Evolutionary conservation across 2,329 filamentous ascomycete species (phyloP).

Genomic region (Aspergillus floridensis): DNA sequence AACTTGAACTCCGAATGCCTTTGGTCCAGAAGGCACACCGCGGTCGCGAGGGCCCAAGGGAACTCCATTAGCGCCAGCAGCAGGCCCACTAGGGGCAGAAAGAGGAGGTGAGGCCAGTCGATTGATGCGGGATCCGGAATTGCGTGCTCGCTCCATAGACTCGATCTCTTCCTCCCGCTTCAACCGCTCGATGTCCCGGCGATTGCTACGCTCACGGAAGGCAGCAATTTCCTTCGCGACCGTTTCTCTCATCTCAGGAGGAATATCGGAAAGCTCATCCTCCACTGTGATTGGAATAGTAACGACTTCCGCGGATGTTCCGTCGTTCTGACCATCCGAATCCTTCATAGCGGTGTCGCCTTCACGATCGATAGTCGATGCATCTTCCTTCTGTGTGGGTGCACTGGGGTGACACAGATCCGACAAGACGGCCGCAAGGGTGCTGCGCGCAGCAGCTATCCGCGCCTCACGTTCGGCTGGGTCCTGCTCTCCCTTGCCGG

Average conservation of each 20-base stretch:
- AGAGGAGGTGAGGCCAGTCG: slow-evolving; percentile 70
- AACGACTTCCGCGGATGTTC: slow-evolving; percentile 72
- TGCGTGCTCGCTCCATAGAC: slow-evolving; percentile 74
- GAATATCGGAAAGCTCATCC: slow-evolving; percentile 93
- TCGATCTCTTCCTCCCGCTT: slow-evolving; percentile 90
- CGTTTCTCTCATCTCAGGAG: slow-evolving; percentile 90
- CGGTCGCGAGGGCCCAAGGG: slow-evolving; percentile 70
- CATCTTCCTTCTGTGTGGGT: slow-evolving; percentile 44
- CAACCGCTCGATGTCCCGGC: slow-evolving; percentile 82
- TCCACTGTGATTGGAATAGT: slow-evolving; percentile 85
- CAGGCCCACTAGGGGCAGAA: slow-evolving; percentile 60
- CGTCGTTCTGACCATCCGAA: slow-evolving; percentile 53
- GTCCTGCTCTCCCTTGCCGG: slow-evolving; percentile 63
- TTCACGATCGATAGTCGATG: slow-evolving; percentile 57
- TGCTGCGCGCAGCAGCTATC: slow-evolving; percentile 65
- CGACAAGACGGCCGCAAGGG: slow-evolving; percentile 65
- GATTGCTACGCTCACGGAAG: slow-evolving; percentile 87
- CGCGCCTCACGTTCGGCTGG: slow-evolving; percentile 62
- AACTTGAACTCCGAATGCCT: slow-evolving; percentile 61
- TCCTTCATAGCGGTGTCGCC: slow-evolving; percentile 71
- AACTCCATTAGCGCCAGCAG: slow-evolving; percentile 67
- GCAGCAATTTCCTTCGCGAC: slow-evolving; percentile 92
- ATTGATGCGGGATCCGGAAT: slow-evolving; percentile 60
- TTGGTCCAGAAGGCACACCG: slow-evolving; percentile 69
- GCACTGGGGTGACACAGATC: slow-evolving; percentile 68